Evolutionary conservation across 257 asterid species (phyloP).

Genomic region (Solanum corneliomulleri): DNA sequence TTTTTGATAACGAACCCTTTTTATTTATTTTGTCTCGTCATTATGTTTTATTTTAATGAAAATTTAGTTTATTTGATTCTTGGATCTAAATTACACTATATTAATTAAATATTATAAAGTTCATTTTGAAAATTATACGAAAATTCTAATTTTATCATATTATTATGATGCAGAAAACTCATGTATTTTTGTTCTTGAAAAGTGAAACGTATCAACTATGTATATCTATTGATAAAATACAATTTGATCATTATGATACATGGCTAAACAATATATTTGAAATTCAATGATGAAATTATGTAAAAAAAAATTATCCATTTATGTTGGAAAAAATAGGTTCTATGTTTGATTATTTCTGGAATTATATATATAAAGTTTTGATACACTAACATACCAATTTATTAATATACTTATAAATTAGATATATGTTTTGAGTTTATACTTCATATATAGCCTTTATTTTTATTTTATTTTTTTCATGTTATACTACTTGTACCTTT

Average conservation of each 20-base stretch:
- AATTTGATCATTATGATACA: too few relatives aligned
- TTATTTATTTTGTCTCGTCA: not conserved
- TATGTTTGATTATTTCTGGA: not conserved
- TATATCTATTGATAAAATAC: too few relatives aligned
- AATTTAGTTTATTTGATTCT: not conserved
- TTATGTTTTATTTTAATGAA: not conserved
- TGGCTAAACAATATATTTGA: not conserved
- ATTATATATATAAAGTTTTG: too few relatives aligned
- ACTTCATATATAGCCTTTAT: not conserved
- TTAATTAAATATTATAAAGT: not conserved
- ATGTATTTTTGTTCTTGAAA: too few relatives aligned
- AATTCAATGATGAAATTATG: too few relatives aligned
- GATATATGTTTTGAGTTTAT: not conserved
- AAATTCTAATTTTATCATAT: not conserved
- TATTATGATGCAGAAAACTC: not conserved
- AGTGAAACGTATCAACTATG: too few relatives aligned
- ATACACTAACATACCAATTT: not conserved
- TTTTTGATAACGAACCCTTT: constrained; percentile 10
- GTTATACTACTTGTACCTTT: not conserved
- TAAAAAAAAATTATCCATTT: too few relatives aligned
- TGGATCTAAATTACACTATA: not conserved
- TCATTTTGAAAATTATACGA: not conserved
- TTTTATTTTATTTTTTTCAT: not conserved
- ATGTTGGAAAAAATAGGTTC: not conserved
- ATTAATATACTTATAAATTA: not conserved